Evolutionary conservation across 75 land plant species (phyloP).

Genomic region (Sequoia sempervirens): DNA sequence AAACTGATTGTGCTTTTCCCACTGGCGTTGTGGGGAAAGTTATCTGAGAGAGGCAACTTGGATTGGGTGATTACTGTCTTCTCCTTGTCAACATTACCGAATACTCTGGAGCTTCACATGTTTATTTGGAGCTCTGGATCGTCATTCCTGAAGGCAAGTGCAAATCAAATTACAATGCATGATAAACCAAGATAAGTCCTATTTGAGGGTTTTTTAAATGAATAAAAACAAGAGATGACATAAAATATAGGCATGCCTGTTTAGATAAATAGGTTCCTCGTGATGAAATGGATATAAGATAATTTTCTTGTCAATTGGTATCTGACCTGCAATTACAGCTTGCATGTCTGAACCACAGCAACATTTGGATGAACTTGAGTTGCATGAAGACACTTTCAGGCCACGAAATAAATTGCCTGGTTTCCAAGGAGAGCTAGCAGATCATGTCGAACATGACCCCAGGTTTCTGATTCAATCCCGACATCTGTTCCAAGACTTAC

Average conservation of each 20-base stretch:
- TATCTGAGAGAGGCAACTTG: slow-evolving; percentile 27
- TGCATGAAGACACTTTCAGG: neutral
- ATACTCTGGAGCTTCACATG: slow-evolving; percentile 60
- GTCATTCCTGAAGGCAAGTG: slow-evolving; percentile 30
- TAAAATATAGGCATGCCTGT: neutral
- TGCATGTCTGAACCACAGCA: neutral
- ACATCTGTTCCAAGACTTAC: neutral
- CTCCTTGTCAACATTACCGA: slow-evolving; percentile 61
- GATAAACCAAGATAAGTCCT: neutral
- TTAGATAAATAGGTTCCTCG: neutral
- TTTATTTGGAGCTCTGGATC: slow-evolving; percentile 48
- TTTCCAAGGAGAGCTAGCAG: neutral
- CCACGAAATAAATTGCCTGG: neutral
- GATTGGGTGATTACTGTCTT: slow-evolving; percentile 74
- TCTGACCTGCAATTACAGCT: neutral
- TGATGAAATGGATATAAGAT: neutral
- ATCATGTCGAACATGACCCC: neutral
- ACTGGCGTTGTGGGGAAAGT: slow-evolving; percentile 34
- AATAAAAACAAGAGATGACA: neutral
- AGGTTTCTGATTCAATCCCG: neutral
- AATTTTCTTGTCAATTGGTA: neutral
- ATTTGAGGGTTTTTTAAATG: neutral
- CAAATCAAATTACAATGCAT: neutral
- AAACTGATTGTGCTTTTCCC: slow-evolving; percentile 22
- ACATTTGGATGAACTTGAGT: neutral